These are phyloP conservation scores for Ogataea trehaloabstinens DNA, from an alignment of 805 yeast genomes.

Conservation along the genomic window DNA sequence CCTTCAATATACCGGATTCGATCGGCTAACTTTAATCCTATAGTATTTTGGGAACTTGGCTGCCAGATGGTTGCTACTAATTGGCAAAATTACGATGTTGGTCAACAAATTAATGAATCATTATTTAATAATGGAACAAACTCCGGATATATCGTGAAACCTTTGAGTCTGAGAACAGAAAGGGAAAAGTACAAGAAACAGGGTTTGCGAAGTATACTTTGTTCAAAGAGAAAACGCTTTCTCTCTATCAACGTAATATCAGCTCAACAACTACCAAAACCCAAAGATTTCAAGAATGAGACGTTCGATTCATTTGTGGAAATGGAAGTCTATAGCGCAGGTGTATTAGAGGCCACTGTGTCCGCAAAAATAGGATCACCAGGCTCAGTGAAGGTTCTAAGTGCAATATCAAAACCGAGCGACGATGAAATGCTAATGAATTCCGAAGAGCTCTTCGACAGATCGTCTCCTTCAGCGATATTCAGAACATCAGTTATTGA, in stretches of 20 bases:
- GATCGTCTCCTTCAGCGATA: slow-evolving; percentile 18
- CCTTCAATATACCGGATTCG: slow-evolving; percentile 77
- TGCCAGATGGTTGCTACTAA: slow-evolving; percentile 94
- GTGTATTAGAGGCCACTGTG: slow-evolving; percentile 14
- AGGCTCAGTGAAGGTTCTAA: slow-evolving; percentile 11
- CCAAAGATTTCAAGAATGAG: slow-evolving; percentile 46
- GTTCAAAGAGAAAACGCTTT: slow-evolving; percentile 7
- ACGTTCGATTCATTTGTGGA: slow-evolving; percentile 60
- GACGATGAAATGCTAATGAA: background rate
- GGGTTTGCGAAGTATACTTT: slow-evolving; percentile 20
- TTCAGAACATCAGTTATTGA: slow-evolving; percentile 37
- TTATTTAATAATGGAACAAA: slow-evolving; percentile 61
- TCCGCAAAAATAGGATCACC: slow-evolving; percentile 2
- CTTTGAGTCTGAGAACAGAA: slow-evolving; percentile 31
- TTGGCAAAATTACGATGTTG: slow-evolving; percentile 91
- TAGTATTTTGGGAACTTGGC: slow-evolving; percentile 79
- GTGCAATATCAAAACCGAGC: background rate
- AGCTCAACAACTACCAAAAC: slow-evolving; percentile 82
- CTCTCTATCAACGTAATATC: slow-evolving; percentile 57
- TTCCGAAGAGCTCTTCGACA: slow-evolving; percentile 3
- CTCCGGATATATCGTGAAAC: slow-evolving; percentile 81
- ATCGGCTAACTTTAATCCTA: slow-evolving; percentile 81
- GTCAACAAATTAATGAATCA: slow-evolving; percentile 86
- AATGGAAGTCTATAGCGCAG: slow-evolving; percentile 55
- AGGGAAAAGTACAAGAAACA: slow-evolving; percentile 18